Percentiles rank a stretch among this genome's conserved stretches.
Conservation (phyloP, 2,329 filamentous ascomycete species). For the Ramularia collo-cygni region DNA sequence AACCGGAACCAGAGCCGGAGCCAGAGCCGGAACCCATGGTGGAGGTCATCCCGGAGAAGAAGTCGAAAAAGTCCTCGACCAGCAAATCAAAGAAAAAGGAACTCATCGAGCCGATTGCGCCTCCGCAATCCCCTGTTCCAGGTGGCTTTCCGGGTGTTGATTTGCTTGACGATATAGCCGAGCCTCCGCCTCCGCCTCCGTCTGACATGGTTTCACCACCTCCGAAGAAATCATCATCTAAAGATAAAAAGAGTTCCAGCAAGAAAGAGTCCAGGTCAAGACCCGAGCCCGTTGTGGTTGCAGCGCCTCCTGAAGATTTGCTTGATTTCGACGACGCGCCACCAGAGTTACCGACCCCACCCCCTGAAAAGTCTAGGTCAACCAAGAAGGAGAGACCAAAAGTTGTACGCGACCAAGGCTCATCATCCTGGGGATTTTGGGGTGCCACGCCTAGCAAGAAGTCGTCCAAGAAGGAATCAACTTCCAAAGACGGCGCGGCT, state of each 20-base stretch:
- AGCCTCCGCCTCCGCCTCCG: constrained; percentile 14
- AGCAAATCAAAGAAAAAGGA: constrained; percentile 18
- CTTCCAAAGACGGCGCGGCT: constrained; percentile 32
- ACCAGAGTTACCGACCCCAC: constrained; percentile 43
- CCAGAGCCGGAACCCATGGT: constrained; percentile 26
- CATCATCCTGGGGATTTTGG: constrained; percentile 68
- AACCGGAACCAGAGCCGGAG: constrained; percentile 20
- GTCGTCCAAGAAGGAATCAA: constrained; percentile 43
- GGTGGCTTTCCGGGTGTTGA: constrained; percentile 44
- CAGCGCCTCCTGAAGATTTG: constrained; percentile 20
- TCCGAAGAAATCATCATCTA: constrained; percentile 17
- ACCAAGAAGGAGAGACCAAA: constrained; percentile 70
- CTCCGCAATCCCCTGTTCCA: constrained; percentile 33
- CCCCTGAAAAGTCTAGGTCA: constrained; percentile 48
- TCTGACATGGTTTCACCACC: constrained; percentile 17
- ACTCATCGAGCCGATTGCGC: constrained; percentile 12
- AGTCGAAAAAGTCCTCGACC: constrained; percentile 17
- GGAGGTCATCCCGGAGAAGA: constrained; percentile 21
- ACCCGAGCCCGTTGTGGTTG: constrained; percentile 29
- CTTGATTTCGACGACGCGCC: constrained; percentile 28
- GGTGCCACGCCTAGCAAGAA: constrained; percentile 40
- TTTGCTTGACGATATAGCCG: constrained; percentile 25
- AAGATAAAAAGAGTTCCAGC: constrained; percentile 19
- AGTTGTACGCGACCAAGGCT: constrained; percentile 61
- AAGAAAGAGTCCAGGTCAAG: constrained; percentile 33